These are phyloP conservation scores for Yamadazyma kitorensis DNA, from an alignment of 805 yeast species.

Conservation along the genomic window DNA sequence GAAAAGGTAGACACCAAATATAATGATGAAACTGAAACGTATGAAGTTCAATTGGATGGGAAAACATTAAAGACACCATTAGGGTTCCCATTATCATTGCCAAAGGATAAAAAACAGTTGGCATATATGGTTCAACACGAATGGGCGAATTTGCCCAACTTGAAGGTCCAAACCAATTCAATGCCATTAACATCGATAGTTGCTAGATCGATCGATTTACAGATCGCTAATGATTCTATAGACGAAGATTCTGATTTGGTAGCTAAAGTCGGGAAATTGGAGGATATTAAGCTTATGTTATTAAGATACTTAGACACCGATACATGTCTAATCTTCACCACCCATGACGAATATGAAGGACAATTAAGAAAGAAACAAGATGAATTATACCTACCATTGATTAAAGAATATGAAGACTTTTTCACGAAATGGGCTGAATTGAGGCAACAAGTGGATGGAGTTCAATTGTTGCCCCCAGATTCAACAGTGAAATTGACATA, in stretches of 20 bases:
- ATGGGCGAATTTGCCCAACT: conserved; percentile 73
- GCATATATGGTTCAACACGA: conserved; percentile 82
- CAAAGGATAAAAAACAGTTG: conserved; percentile 53
- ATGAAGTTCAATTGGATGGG: conserved; percentile 63
- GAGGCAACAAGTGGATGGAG: conserved; percentile 22
- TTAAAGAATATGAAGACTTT: conserved; percentile 59
- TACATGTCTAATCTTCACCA: conserved; percentile 84
- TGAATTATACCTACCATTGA: conserved; percentile 70
- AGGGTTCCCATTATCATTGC: conserved; percentile 69
- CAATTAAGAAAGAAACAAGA: conserved; percentile 76
- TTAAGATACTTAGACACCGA: conserved; percentile 91
- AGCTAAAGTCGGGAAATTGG: conserved; percentile 62
- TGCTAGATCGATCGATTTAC: conserved; percentile 81
- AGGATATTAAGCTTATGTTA: conserved; percentile 55
- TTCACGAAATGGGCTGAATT: conserved; percentile 41
- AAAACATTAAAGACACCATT: conserved; percentile 82
- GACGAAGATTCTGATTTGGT: conserved; percentile 43
- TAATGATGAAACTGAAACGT: conserved; percentile 27
- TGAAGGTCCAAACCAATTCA: conserved; percentile 67
- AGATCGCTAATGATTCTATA: conserved; percentile 18
- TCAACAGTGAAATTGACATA: conserved; percentile 43
- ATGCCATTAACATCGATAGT: conserved; percentile 86
- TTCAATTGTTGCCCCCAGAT: conserved; percentile 14
- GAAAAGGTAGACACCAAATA: conserved; percentile 55
- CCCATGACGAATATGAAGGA: conserved; percentile 79